Percentiles rank a stretch among this genome's conserved stretches.
Conservation (phyloP, 2,329 filamentous ascomycete species). For the Monosporascus sp. region DNA sequence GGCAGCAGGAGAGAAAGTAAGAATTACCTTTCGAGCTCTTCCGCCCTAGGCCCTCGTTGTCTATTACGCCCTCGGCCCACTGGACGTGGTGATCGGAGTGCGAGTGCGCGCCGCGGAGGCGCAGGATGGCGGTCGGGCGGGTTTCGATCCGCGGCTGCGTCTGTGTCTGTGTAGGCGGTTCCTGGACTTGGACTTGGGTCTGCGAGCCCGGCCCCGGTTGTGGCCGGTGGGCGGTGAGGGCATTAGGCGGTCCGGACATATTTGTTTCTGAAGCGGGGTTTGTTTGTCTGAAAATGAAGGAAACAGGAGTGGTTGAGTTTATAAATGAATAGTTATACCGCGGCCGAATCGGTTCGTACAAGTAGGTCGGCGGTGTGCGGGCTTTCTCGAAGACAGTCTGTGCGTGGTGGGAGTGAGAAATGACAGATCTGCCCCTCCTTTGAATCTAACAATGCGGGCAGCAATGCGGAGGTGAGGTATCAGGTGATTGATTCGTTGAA, state of each 20-base stretch:
- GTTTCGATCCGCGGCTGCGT: conserved; percentile 18
- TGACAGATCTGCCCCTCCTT: no score
- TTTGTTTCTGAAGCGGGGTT: not conserved
- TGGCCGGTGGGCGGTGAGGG: conserved; percentile 5
- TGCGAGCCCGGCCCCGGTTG: conserved; percentile 26
- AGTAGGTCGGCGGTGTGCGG: no score
- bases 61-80: conserved; percentile 89
- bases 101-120: conserved; percentile 44
- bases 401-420: no score
- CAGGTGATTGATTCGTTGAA: no score
- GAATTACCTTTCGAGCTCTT: conserved; percentile 85
- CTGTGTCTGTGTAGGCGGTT: conserved; percentile 20
- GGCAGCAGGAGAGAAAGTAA: not conserved
- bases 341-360: no score
- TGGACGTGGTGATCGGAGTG: conserved; percentile 60
- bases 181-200: conserved; percentile 13
- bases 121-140: conserved; percentile 35
- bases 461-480: no score
- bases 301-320: no score
- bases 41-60: conserved; percentile 90
- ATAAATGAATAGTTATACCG: no score
- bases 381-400: no score
- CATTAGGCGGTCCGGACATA: conserved; percentile 8
- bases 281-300: not conserved
- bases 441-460: no score